Base-by-base conservation (phyloP, 257 asterid genomes). In the Nicotiana tabacum region DNA sequence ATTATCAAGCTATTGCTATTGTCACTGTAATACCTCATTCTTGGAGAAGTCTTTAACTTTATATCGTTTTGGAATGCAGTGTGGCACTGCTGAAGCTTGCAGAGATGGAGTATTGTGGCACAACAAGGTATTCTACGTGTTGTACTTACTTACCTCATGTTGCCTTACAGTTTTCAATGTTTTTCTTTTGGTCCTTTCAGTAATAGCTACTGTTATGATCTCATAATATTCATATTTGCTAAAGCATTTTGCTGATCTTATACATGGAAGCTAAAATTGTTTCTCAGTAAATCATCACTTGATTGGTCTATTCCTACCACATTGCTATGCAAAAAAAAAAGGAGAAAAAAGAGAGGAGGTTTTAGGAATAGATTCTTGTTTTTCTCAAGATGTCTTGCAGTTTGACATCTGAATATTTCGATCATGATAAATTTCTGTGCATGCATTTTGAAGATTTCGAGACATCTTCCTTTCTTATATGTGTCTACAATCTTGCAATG, bases 81-180 rank as follows among this genome's bases (percentile, higher is more conserved):
- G 98, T 91, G 55, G 94, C 98, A 70, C 58, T 95, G 56, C 65
- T 92, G 90, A 95, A 89, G 92, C 97, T 95, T n/a, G 97, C 97
- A n/a, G 90, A 90, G 88, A 92, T 95, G 98, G 98, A 91, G 77
- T 95, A 95, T 84, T 92, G 88, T 86, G 98, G 98, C 78, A 95
- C 98, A 85, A 95, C 98, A 74, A 95, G 98, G 98, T 95, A 89
- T 39, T 86, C 43, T 17, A 30, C 83, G 27, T 58, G 27, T 79
- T 35, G 15, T 32, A 30, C 9, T 57, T 17, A 30, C 84, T 43
- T 43, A 32, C 48, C 74, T 30, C 13, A 66, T 66, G 43, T 27
- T 66, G 24, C 27, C 15, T 67, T 67, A 17, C 24, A 67, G 29
- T 67, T 18, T 67, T 33, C 51, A 67, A 32, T 33, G 53, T 33